phyloP scores from a whole-genome alignment of 495 filamentous ascomycete species.

The Penicillium cosmopolitanum region DNA sequence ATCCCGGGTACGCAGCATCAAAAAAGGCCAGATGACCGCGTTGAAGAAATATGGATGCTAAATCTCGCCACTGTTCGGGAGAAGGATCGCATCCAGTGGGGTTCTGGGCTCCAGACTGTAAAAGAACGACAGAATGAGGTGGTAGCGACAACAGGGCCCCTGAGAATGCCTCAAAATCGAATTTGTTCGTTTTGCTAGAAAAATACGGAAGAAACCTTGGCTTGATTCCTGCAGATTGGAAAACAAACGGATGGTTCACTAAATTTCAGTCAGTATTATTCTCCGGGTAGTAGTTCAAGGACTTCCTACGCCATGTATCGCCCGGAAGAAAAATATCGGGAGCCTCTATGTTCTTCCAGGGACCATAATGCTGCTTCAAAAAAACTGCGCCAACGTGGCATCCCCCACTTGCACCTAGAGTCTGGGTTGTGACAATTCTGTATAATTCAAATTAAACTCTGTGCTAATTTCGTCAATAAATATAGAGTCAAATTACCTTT shows the following conservation, averaged over 20 bases:
- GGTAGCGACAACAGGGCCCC: conserved; percentile 11
- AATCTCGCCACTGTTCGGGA: conserved; percentile 15
- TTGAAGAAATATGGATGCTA: conserved; percentile 15
- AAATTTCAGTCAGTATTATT: background rate
- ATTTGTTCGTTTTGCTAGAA: conserved; percentile 16
- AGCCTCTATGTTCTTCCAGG: conserved; percentile 13
- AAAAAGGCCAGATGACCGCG: conserved; percentile 25
- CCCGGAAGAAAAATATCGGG: conserved; percentile 19
- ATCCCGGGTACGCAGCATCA: conserved; percentile 22
- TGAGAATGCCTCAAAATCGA: conserved; percentile 16
- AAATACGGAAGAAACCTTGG: conserved; percentile 17
- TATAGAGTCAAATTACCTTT: conserved; percentile 9
- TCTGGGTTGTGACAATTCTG: conserved; percentile 18
- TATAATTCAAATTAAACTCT: background rate
- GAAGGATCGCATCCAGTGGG: conserved; percentile 25
- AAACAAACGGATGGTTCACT: conserved; percentile 21
- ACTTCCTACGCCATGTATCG: conserved; percentile 18
- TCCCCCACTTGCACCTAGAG: conserved; percentile 22
- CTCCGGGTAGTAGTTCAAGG: background rate
- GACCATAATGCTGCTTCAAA: conserved; percentile 17
- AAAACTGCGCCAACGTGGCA: conserved; percentile 19
- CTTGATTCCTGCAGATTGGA: conserved; percentile 18
- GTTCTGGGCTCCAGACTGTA: conserved; percentile 22
- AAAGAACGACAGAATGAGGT: conserved; percentile 22
- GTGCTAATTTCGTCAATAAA: background rate